Base-by-base conservation (phyloP, 2,329 filamentous ascomycete species). In the Aspergillus fumigatiaffinis region DNA sequence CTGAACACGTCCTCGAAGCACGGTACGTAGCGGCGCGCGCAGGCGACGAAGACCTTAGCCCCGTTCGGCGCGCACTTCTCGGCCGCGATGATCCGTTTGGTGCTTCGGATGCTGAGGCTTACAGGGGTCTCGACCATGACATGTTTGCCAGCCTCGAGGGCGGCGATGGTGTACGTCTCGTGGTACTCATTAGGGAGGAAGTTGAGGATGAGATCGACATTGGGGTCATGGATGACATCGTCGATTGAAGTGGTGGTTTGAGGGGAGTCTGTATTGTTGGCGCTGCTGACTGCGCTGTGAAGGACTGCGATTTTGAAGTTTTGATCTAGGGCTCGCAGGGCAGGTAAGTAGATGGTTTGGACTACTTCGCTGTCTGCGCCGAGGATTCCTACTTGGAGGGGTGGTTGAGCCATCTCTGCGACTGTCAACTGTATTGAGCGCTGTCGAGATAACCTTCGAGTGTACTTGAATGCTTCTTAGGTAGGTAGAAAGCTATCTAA, bases 81-180 rank as follows among this genome's bases (percentile, higher is more conserved):
- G 0, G 83, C 83, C 0, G 73, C 77, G 29, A 80, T 70, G 23
- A 88, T 79, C 0, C 71, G 66, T 26, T 79, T 69, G 0, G 79
- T 71, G 50, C 80, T 78, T 2, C 72, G 74, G 21, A 80, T 68
- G 25, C 75, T 80, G 4, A 87, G 65, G 0, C 82, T 77, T 1
- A 84, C 63, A 0, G 85, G 85, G 56, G 86, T 86, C 66, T 88
- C 84, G 3, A 87, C 72, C 57, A 88, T 76, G 10, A 81, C 80
- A 59, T 82, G 73, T 66, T 88, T 88, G 53, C 79, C 76, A 17
- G 80, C 69, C 53, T 80, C 60, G 1, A 88, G 73, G 0, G 84
- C 83, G 0, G 78, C 63, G 26, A 86, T 73, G 2, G 77, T 78
- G 56, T 84, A 79, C 3, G 71, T 58, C n/a, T 77, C 77, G 66